Evolutionary conservation across 1,284 basidiomycete genomes (phyloP).

Genomic region (Ceratobasidium sp.): DNA sequence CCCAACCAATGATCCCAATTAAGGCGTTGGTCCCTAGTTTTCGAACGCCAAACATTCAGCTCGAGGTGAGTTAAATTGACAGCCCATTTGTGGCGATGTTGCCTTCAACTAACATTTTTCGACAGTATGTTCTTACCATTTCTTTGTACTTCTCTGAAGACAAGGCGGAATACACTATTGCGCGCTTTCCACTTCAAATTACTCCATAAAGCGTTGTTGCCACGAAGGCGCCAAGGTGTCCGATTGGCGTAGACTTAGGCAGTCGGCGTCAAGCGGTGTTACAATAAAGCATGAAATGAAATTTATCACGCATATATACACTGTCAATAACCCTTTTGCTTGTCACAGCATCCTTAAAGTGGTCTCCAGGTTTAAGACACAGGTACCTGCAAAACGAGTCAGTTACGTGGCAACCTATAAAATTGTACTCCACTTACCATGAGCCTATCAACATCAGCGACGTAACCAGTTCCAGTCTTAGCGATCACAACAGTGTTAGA

Average conservation of each 20-base stretch:
- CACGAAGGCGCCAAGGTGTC: no score
- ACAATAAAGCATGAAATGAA: no score
- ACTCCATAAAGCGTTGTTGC: background rate
- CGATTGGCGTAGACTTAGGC: no score
- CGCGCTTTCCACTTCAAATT: conserved; percentile 11
- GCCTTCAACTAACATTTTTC: no score
- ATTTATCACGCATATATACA: no score
- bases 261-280: no score
- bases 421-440: conserved; percentile 38
- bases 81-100: background rate
- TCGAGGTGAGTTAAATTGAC: background rate
- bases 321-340: no score
- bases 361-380: background rate
- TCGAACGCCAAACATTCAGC: conserved; percentile 21
- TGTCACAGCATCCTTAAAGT: no score
- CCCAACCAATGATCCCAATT: background rate
- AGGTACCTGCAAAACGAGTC: conserved; percentile 1
- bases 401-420: background rate
- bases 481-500: conserved; percentile 43
- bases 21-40: conserved; percentile 1
- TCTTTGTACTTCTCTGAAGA: background rate
- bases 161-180: background rate
- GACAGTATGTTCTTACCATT: conserved; percentile 1
- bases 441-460: conserved; percentile 44
- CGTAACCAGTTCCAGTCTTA: conserved; percentile 39